These are phyloP conservation scores for Camillea tinctor DNA, from an alignment of 2,329 filamentous ascomycete genomes.

Conservation along the genomic window DNA sequence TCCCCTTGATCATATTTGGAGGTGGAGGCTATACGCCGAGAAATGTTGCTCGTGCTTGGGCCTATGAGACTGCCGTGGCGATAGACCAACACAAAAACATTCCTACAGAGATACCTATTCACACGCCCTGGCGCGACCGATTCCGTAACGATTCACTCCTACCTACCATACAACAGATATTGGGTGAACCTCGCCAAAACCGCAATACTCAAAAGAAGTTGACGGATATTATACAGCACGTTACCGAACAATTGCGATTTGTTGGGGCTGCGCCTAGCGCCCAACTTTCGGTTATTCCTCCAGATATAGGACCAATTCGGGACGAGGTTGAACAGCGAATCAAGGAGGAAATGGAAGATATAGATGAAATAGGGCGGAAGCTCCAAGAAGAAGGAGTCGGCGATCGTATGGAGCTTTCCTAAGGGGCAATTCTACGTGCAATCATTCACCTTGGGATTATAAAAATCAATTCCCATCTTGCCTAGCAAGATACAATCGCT, in stretches of 20 bases:
- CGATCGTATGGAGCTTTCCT: constrained; percentile 51
- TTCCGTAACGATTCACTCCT: constrained; percentile 88
- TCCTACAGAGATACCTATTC: constrained; percentile 68
- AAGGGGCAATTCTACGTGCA: background rate
- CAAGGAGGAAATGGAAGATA: constrained; percentile 62
- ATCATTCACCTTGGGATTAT: background rate
- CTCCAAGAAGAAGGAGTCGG: constrained; percentile 58
- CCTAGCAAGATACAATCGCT: no score
- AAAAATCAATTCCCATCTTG: no score
- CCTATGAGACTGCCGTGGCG: constrained; percentile 91
- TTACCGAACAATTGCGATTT: constrained; percentile 83
- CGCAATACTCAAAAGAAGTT: constrained; percentile 76
- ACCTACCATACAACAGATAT: constrained; percentile 73
- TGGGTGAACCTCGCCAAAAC: constrained; percentile 70
- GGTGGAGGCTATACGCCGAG: constrained; percentile 95
- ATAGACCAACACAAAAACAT: constrained; percentile 73
- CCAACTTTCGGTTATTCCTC: constrained; percentile 77
- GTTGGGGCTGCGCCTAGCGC: constrained; percentile 83
- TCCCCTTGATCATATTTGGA: constrained; percentile 87
- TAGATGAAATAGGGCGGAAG: constrained; percentile 51
- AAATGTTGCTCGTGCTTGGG: constrained; percentile 96
- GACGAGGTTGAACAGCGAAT: constrained; percentile 68
- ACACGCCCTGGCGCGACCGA: constrained; percentile 83
- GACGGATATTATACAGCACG: constrained; percentile 70
- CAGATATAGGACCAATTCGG: constrained; percentile 67